phyloP scores from a whole-genome alignment of 495 filamentous ascomycete species.

The Penicillium arizonense region DNA sequence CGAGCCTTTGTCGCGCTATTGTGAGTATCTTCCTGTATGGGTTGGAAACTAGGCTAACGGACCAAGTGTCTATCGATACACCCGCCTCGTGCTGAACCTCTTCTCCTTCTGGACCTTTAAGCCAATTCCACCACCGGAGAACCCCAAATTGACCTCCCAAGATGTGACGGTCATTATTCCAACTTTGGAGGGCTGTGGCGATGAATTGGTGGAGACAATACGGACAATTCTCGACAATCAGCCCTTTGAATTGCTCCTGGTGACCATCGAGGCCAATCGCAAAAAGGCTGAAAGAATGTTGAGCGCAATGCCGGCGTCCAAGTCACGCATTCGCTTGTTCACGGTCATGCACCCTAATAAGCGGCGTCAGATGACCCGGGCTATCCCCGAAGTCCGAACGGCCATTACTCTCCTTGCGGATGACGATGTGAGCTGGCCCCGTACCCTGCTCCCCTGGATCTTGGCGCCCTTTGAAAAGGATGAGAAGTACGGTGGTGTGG shows the following conservation, averaged over 20 bases:
- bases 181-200: constrained; percentile 62
- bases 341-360: constrained; percentile 70
- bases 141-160: constrained; percentile 60
- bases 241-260: constrained; percentile 58
- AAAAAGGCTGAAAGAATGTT: constrained; percentile 53
- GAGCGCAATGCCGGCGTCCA: constrained; percentile 48
- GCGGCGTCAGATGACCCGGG: constrained; percentile 77
- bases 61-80: constrained; percentile 57
- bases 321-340: constrained; percentile 50
- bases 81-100: constrained; percentile 64
- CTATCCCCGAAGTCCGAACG: constrained; percentile 73
- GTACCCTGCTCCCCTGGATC: constrained; percentile 74
- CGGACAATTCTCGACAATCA: constrained; percentile 55
- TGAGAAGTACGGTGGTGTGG: constrained; percentile 72
- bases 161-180: constrained; percentile 77
- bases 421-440: constrained; percentile 84
- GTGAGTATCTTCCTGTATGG: constrained; percentile 27
- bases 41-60: constrained; percentile 8
- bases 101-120: constrained; percentile 63
- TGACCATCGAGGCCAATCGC: constrained; percentile 63
- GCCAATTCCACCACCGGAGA: constrained; percentile 59
- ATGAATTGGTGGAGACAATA: constrained; percentile 58
- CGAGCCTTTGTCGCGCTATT: constrained; percentile 47
- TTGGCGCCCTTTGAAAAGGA: constrained; percentile 79
- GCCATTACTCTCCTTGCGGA: constrained; percentile 79